Percentiles rank a stretch among this genome's conserved stretches.
Conservation (phyloP, 1,284 basidiomycete species). For the Moesziomyces aphidis region DNA sequence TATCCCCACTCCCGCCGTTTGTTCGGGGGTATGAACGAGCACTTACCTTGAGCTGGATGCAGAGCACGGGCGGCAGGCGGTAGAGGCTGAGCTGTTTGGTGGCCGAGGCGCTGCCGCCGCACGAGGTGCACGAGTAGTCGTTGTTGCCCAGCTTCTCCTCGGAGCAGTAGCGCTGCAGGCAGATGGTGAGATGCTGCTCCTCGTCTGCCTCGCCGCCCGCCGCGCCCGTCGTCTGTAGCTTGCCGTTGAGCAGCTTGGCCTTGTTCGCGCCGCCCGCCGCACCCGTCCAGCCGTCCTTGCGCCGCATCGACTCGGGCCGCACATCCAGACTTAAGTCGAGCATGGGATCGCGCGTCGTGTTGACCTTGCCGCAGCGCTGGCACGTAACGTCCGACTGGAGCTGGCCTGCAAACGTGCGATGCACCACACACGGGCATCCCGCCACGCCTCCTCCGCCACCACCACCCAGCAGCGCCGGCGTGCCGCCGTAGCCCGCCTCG, state of each 20-base stretch:
- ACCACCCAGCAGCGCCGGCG: constrained; percentile 9
- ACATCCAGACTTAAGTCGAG: constrained; percentile 91
- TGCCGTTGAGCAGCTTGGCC: constrained; percentile 13
- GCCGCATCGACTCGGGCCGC: constrained; percentile 45
- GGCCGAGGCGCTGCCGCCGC: constrained; percentile 38
- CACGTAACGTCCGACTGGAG: constrained; percentile 91
- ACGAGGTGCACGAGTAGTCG: constrained; percentile 72
- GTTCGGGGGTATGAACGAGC: not conserved
- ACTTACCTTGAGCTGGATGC: constrained; percentile 91
- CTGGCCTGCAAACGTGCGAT: constrained; percentile 87
- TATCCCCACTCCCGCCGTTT: not conserved
- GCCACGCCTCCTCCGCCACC: constrained; percentile 34
- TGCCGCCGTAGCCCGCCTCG: constrained; percentile 20
- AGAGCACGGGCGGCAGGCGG: constrained; percentile 87
- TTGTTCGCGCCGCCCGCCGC: constrained; percentile 20
- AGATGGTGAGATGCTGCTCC: constrained; percentile 54
- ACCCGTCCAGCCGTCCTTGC: constrained; percentile 4
- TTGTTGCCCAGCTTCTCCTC: constrained; percentile 59
- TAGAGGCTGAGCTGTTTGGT: constrained; percentile 83
- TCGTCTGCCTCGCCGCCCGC: constrained; percentile 32
- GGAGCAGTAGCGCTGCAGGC: constrained; percentile 58
- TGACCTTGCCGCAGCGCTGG: constrained; percentile 78
- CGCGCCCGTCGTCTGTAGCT: not conserved
- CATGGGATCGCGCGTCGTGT: constrained; percentile 86
- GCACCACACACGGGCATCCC: constrained; percentile 87